Conservation (phyloP, 2,329 filamentous ascomycete species). For the Diplocarpon mali region DNA sequence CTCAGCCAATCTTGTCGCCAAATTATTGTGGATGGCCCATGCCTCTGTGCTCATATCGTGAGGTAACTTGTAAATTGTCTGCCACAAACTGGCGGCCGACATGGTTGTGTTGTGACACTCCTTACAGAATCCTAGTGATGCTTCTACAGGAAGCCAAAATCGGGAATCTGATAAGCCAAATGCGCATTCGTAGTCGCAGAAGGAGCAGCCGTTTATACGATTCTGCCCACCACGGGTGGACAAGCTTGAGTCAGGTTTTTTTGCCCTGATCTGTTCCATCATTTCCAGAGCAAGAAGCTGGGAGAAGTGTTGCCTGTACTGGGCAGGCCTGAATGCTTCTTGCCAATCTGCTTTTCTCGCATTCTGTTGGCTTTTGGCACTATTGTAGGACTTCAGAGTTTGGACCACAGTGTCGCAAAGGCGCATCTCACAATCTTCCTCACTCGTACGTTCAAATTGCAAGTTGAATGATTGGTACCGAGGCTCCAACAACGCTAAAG, state of each 20-base stretch:
- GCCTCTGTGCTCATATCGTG: not conserved
- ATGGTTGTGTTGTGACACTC: slow-evolving; percentile 7
- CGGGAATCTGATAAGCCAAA: slow-evolving; percentile 10
- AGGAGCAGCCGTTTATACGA: slow-evolving; percentile 9
- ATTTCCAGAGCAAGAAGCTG: not conserved
- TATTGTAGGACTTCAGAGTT: too few relatives aligned
- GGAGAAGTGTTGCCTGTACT: too few relatives aligned
- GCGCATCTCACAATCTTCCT: too few relatives aligned
- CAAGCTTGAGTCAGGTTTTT: not conserved
- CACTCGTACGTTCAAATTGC: too few relatives aligned
- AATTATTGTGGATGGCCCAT: not conserved
- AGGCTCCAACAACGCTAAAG: too few relatives aligned
- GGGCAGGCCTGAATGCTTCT: too few relatives aligned
- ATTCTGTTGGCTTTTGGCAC: too few relatives aligned
- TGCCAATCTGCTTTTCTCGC: too few relatives aligned
- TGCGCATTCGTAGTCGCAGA: slow-evolving; percentile 12
- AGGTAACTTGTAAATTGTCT: not conserved
- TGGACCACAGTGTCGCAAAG: too few relatives aligned
- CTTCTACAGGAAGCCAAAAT: slow-evolving; percentile 11
- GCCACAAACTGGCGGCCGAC: not conserved
- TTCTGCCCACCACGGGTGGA: not conserved
- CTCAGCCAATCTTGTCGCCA: not conserved
- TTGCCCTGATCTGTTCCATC: not conserved
- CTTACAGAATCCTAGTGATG: slow-evolving; percentile 9
- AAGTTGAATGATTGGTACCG: too few relatives aligned